phyloP scores from a whole-genome alignment of 306 rosid species.

The Castanopsis chinensis region DNA sequence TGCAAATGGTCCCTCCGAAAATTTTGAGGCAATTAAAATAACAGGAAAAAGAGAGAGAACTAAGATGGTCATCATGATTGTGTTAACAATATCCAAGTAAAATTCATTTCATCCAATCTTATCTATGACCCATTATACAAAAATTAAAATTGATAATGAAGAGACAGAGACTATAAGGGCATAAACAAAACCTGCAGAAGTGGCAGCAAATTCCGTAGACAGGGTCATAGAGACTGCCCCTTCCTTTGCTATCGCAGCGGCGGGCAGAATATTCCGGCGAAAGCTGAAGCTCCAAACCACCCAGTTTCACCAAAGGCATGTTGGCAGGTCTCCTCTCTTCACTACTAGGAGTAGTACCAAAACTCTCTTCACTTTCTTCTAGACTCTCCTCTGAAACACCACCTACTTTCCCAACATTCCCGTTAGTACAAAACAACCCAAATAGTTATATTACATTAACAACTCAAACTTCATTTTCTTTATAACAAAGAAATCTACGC shows the following conservation, averaged over 20 bases:
- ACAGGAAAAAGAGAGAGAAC: no score
- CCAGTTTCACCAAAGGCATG: slow-evolving; percentile 41
- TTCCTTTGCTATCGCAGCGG: slow-evolving; percentile 63
- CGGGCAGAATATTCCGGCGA: slow-evolving; percentile 39
- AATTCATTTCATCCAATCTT: no score
- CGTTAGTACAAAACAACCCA: no score
- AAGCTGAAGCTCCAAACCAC: slow-evolving; percentile 24
- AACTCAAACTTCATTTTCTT: no score
- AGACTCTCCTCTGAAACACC: no score
- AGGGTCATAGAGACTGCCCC: slow-evolving; percentile 62
- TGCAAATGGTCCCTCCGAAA: no score
- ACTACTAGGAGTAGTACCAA: background rate
- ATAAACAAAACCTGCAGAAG: slow-evolving; percentile 57
- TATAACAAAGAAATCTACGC: background rate
- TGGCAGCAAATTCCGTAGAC: slow-evolving; percentile 70
- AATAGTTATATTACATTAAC: no score
- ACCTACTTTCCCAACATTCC: no score
- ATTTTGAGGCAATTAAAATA: no score
- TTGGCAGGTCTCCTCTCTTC: slow-evolving; percentile 51
- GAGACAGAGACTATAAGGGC: background rate
- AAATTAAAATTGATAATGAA: background rate
- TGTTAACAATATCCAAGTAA: no score
- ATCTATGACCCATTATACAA: no score
- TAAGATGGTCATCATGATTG: no score
- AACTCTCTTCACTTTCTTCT: slow-evolving; percentile 18